Evolutionary conservation across 768 basidiomycete species (phyloP).

Genomic region (Cystobasidium onofrii): DNA sequence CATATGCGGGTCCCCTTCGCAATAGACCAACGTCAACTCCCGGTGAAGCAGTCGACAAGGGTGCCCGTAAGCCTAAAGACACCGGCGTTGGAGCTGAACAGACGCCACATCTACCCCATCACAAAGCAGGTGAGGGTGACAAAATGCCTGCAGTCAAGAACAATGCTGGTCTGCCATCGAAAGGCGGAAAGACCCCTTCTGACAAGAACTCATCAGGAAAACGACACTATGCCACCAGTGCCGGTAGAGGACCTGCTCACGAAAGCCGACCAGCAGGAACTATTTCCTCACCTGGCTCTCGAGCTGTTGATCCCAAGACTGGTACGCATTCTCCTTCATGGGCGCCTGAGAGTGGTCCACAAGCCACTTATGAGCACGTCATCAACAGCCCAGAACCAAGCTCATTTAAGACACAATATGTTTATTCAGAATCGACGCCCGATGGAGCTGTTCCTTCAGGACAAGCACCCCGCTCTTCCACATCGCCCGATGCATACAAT

Average conservation of each 20-base stretch:
- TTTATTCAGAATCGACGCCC: background rate
- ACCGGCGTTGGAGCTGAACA: background rate
- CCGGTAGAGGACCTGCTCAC: background rate
- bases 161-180: constrained; percentile 3
- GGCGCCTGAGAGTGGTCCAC: constrained; percentile 7
- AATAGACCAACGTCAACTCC: background rate
- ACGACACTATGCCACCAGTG: background rate
- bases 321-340: constrained; percentile 27
- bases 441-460: constrained; percentile 6
- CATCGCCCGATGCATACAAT: background rate
- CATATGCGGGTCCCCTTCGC: background rate
- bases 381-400: constrained; percentile 13
- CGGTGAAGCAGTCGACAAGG: constrained; percentile 14
- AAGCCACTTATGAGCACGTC: constrained; percentile 19
- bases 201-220: background rate
- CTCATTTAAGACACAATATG: constrained; percentile 12
- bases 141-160: constrained; percentile 30
- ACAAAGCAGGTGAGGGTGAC: constrained; percentile 23
- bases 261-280: constrained; percentile 14
- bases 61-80: constrained; percentile 25
- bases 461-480: constrained; percentile 18
- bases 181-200: background rate
- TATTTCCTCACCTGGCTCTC: constrained; percentile 8
- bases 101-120: constrained; percentile 24
- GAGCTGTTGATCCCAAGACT: constrained; percentile 21